Percentiles rank a stretch among this genome's conserved stretches.
Conservation (phyloP, 331 rosid species). For the Acacia pycnantha region DNA sequence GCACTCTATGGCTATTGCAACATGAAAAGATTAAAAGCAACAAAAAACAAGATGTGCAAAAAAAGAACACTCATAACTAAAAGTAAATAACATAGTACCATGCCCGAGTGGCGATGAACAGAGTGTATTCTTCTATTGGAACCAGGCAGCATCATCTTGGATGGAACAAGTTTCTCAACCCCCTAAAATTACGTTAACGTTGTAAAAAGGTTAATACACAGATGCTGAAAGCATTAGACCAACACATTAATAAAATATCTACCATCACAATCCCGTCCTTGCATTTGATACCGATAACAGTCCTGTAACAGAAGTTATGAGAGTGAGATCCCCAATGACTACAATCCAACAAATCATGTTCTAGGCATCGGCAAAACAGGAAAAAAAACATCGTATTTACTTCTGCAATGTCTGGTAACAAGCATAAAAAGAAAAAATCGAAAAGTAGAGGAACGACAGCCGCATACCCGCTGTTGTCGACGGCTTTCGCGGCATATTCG, state of each 20-base stretch:
- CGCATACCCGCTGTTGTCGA: slow-evolving; percentile 72
- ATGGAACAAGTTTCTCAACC: slow-evolving; percentile 92
- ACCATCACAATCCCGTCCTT: slow-evolving; percentile 95
- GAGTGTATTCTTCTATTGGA: slow-evolving; percentile 95
- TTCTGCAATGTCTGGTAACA: not conserved
- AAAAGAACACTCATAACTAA: not conserved
- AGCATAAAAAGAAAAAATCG: not conserved
- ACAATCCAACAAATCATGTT: not conserved
- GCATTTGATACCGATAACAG: slow-evolving; percentile 97
- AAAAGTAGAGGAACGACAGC: not conserved
- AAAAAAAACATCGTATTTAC: not conserved
- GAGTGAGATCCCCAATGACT: slow-evolving; percentile 9
- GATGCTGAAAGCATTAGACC: not conserved
- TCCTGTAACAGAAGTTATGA: slow-evolving; percentile 55
- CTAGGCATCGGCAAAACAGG: not conserved
- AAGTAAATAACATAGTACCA: slow-evolving; percentile 49
- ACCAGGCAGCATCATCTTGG: slow-evolving; percentile 98
- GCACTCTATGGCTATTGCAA: not conserved
- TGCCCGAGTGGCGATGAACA: slow-evolving; percentile 91
- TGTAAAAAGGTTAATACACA: not conserved
- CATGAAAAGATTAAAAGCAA: not conserved
- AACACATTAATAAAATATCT: not conserved
- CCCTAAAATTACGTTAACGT: slow-evolving; percentile 51
- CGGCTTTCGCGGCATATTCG: slow-evolving; percentile 80
- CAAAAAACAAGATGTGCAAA: not conserved